Conservation (phyloP, 1,284 basidiomycete species). For the Pascua sp. region DNA sequence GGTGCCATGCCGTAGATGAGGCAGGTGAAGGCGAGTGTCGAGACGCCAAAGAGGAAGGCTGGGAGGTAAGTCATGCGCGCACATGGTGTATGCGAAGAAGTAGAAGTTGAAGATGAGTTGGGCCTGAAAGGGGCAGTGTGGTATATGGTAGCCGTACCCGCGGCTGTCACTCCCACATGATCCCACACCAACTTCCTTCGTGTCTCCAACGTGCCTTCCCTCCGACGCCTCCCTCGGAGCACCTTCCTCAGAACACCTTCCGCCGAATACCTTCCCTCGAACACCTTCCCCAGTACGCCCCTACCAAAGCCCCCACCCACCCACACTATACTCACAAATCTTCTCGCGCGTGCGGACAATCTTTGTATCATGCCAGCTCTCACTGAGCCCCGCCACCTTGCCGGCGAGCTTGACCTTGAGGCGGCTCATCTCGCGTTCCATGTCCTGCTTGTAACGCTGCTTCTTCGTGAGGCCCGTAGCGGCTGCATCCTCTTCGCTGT, state of each 20-base stretch:
- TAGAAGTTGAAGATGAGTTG: background rate
- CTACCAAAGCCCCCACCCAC: too few relatives aligned
- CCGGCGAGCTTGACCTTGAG: conserved; percentile 60
- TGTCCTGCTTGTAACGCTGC: conserved; percentile 54
- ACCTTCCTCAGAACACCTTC: too few relatives aligned
- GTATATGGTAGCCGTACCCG: too few relatives aligned
- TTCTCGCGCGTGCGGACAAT: conserved; percentile 88
- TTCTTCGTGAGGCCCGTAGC: conserved; percentile 15
- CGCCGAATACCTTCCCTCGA: too few relatives aligned
- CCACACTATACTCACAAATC: conserved; percentile 43
- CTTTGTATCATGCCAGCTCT: conserved; percentile 82
- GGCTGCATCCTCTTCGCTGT: conserved; percentile 15
- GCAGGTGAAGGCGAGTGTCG: conserved; percentile 76
- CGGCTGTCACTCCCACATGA: too few relatives aligned
- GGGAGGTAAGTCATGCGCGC: conserved; percentile 36
- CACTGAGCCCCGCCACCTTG: conserved; percentile 68
- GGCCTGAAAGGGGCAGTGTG: too few relatives aligned
- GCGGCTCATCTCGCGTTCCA: conserved; percentile 77
- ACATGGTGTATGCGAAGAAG: background rate
- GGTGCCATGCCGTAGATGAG: conserved; percentile 78
- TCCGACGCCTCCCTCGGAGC: too few relatives aligned
- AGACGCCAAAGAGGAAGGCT: conserved; percentile 87
- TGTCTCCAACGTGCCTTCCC: too few relatives aligned
- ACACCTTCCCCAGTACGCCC: too few relatives aligned
- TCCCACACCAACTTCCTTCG: too few relatives aligned